A percentile compares a stretch with the other conserved stretches of the same genome.
phyloP scores from a whole-genome alignment of 257 asterid genomes.

The Eucommia ulmoides region DNA sequence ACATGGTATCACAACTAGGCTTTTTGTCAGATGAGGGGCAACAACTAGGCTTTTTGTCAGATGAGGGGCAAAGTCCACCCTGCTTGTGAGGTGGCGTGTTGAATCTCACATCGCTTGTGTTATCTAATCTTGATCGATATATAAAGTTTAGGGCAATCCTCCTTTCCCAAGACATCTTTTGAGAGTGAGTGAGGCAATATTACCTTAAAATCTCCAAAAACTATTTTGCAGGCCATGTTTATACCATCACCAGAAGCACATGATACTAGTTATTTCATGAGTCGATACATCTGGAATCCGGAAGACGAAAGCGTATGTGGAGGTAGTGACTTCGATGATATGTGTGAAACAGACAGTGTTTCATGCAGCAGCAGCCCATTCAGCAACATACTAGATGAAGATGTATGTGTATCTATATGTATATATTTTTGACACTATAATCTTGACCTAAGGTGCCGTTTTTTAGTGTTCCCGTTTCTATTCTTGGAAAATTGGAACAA shows the following conservation, averaged over 20 bases:
- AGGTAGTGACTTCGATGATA: slow-evolving; percentile 67
- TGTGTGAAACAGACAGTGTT: slow-evolving; percentile 58
- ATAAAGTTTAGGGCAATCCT: too few relatives aligned
- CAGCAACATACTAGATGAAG: slow-evolving; percentile 69
- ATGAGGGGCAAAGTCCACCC: too few relatives aligned
- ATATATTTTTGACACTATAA: neutral
- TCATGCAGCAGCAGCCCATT: slow-evolving; percentile 47
- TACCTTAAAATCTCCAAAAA: too few relatives aligned
- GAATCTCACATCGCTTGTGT: too few relatives aligned
- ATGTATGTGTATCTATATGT: slow-evolving; percentile 28
- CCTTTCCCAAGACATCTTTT: too few relatives aligned
- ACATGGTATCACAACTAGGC: too few relatives aligned
- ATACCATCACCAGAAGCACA: slow-evolving; percentile 76
- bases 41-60: too few relatives aligned
- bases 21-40: too few relatives aligned
- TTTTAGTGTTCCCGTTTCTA: neutral
- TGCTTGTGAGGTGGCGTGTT: too few relatives aligned
- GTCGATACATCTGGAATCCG: slow-evolving; percentile 90
- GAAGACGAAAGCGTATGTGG: slow-evolving; percentile 69
- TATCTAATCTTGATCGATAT: too few relatives aligned
- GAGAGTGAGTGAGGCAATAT: too few relatives aligned
- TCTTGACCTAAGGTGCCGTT: neutral
- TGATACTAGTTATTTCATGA: slow-evolving; percentile 95
- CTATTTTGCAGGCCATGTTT: slow-evolving; percentile 81
- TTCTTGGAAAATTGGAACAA: too few relatives aligned